phyloP scores from a whole-genome alignment of 768 basidiomycete species.

The Trametes punicea region DNA sequence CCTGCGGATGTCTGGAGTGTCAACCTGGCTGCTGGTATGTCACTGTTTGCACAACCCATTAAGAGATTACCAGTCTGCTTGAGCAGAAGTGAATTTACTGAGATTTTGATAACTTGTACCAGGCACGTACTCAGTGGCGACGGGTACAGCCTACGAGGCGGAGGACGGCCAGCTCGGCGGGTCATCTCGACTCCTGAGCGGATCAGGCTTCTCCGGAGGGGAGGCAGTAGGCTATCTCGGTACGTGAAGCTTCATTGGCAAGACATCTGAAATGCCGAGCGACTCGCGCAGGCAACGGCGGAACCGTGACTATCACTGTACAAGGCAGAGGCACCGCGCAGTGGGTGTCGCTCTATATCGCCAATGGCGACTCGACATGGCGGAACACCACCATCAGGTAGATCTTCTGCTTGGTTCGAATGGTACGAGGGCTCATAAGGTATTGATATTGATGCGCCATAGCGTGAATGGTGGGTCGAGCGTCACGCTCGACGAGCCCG shows the following conservation, averaged over 20 bases:
- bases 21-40: slow-evolving; percentile 41
- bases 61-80: background rate
- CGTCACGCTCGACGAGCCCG: slow-evolving; percentile 53
- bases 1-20: slow-evolving; percentile 57
- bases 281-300: slow-evolving; percentile 45
- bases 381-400: slow-evolving; percentile 59
- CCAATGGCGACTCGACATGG: slow-evolving; percentile 59
- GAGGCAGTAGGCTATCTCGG: slow-evolving; percentile 54
- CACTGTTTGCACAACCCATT: background rate
- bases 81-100: background rate
- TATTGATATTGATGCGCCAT: background rate
- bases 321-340: slow-evolving; percentile 51
- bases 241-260: slow-evolving; percentile 21
- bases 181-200: slow-evolving; percentile 39
- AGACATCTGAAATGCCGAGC: background rate
- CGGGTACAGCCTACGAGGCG: slow-evolving; percentile 55
- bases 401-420: background rate
- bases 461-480: slow-evolving; percentile 58
- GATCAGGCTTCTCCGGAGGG: slow-evolving; percentile 50
- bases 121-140: slow-evolving; percentile 48
- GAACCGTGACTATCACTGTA: slow-evolving; percentile 53
- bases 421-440: background rate
- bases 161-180: slow-evolving; percentile 50
- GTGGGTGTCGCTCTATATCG: slow-evolving; percentile 61
- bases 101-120: background rate